Evolutionary conservation across 2,329 filamentous ascomycete species (phyloP), one percentile per base, ranked within the genome.

Genomic region (Teratosphaeria gauchensis): DNA sequence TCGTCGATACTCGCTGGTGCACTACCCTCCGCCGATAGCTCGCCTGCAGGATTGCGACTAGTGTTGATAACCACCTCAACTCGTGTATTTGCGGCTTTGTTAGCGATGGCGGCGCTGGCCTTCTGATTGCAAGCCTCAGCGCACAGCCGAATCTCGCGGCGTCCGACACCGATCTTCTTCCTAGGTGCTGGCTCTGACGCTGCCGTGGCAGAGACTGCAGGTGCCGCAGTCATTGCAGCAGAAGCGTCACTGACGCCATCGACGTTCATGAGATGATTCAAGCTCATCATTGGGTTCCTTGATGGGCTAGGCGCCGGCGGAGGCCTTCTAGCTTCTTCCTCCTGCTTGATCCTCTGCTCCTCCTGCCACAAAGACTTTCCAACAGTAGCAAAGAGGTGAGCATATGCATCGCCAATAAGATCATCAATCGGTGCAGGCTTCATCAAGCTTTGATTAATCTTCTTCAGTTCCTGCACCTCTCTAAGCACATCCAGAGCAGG

Each of bases 331-430:
- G 64, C 64, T 53, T 66, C 65, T 55, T 68, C 65, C 60, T 71
- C 67, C 38, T 61, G 60, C 59, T 69, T 67, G 2, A 60, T 54
- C 24, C 61, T 54, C 58, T 60, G 67, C 60, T 65, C 65, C 21
- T 78, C 73, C 24, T 81, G 75, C 53, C 80, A 74, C n/a, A 90
- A 74, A 3, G 77, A 78, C 51, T 82, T 82, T 1, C 84, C 84
- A 54, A 91, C 76, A 32, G 86, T 82, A 19, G 81, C 79, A 69
- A 90, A 94, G 16, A 95, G 78, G 54, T 84, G 81, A 1, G 89
- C 88, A 72, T 96, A 99, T 54, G 89, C 86, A 73, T 99, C 94
- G 24, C 87, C 88, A 64, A 96, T 88, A n/a, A 97, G 81, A 68
- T 99, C 94, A 67, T 99, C 94, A 52, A 97, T 92, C 9, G 86